Conservation (phyloP, 371 early-diverging fungal species). For the Rhizopus sp. region DNA sequence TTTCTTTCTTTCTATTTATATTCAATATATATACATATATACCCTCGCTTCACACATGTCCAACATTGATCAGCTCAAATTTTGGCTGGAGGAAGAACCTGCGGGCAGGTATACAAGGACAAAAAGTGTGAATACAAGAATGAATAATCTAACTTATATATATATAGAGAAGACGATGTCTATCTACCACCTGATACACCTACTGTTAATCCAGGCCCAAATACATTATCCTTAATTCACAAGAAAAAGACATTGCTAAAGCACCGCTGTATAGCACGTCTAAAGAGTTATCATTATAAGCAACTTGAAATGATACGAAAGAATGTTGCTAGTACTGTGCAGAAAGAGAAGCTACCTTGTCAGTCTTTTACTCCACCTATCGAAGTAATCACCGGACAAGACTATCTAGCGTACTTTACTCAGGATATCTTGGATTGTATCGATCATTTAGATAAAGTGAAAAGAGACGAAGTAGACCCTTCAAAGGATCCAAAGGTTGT, state of each 20-base stretch:
- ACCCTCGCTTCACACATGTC: neutral
- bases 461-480: neutral
- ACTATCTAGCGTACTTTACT: neutral
- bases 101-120: constrained; percentile 7
- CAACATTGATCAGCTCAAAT: neutral
- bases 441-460: neutral
- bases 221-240: neutral
- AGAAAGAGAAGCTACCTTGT: neutral
- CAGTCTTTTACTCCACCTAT: neutral
- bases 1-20: no score
- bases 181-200: constrained; percentile 28
- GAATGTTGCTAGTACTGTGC: neutral
- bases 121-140: neutral
- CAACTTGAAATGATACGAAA: neutral
- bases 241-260: constrained; percentile 3
- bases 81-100: constrained; percentile 26
- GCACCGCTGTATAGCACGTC: constrained; percentile 2
- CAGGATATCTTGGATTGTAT: neutral
- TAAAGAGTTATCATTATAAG: constrained; percentile 7
- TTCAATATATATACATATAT: no score
- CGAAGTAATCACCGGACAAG: neutral
- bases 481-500: no score
- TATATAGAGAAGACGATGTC: neutral
- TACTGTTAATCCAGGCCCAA: neutral
- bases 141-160: neutral